A percentile compares a stretch with the other conserved stretches of the same genome.
These are phyloP conservation scores for Cavenderia fasciculata DNA, from an alignment of 78 protist genomes.

Conservation along the genomic window DNA sequence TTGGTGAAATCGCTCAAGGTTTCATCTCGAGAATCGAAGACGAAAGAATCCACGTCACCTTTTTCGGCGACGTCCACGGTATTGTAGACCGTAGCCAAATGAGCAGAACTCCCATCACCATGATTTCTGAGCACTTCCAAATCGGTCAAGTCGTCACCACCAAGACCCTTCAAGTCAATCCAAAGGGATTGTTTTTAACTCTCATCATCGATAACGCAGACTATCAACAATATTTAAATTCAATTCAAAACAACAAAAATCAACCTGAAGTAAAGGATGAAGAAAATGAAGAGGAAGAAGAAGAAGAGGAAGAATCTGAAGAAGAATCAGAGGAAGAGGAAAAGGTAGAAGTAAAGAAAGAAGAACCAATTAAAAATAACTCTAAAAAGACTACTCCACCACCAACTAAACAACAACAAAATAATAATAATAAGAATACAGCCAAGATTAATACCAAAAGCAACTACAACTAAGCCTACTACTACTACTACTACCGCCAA, in stretches of 20 bases:
- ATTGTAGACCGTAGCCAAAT: constrained; percentile 17
- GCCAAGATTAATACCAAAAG: too few species aligned
- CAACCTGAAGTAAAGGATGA: constrained; percentile 2
- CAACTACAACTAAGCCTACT: too few species aligned
- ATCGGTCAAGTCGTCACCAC: constrained; percentile 20
- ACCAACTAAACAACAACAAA: too few species aligned
- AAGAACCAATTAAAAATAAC: too few species aligned
- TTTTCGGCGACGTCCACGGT: constrained; percentile 44
- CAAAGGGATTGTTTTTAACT: background rate
- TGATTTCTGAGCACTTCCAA: constrained; percentile 3
- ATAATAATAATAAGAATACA: too few species aligned
- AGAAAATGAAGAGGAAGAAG: background rate
- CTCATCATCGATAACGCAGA: background rate
- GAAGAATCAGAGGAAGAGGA: background rate
- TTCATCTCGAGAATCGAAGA: constrained; percentile 26
- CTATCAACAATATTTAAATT: background rate
- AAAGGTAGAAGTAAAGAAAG: background rate
- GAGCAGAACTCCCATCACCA: background rate
- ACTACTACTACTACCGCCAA: too few species aligned
- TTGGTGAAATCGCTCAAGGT: constrained; percentile 52
- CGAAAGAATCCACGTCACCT: constrained; percentile 7
- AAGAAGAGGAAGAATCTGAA: constrained; percentile 17
- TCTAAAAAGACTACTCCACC: too few species aligned
- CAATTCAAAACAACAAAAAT: background rate
- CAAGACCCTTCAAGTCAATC: background rate